Base-by-base conservation (phyloP, 2,329 filamentous ascomycete species). In the Fusarium bactridioides region DNA sequence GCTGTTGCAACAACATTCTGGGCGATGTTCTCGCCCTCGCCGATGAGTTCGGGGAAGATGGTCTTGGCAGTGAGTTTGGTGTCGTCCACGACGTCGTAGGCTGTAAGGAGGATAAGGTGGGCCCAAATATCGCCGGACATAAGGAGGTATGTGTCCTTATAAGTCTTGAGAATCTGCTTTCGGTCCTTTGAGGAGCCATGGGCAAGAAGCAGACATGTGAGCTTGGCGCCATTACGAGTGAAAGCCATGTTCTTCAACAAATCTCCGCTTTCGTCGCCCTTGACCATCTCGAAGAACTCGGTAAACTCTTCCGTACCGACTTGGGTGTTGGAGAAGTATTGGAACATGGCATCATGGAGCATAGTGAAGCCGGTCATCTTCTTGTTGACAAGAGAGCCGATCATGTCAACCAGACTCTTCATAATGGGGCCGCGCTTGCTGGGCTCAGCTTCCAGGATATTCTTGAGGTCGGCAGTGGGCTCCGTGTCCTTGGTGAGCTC, bases 281-380 rank as follows among this genome's bases (percentile, higher is more conserved):
- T 97, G 78, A 99, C 86, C 74, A 97, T 87, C 81, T 98, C 95
- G 64, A 97, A 84, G 79, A 97, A 98, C 76, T 97, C 94, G 37
- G 87, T 93, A 45, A 94, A 91, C 80, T 98, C 95, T 64, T 93
- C 90, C 48, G 91, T 93, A 7, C 92, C 94, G 9, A 89, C 85
- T 73, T 92, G 91, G 51, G 91, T 90, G 77, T 93, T 95, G 59
- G 94, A 84, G 83, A 95, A 98, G 83, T 98, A 99, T 80, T 99
- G 95, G 67, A 98, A 86, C 95, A 99, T 97, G 55, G 96, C 96
- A 78, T 98, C 96, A 82, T 99, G 97, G 25, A 99, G 89, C 88
- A 99, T 97, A 5, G 95, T 98, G 83, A 99, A 98, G 15, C 94
- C 95, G 2, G 94, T 97, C 84, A 96, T 91, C 84, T 96, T 96